Base-by-base conservation (phyloP, 2,329 filamentous ascomycete genomes). In the Tolypocladium guangdongense region DNA sequence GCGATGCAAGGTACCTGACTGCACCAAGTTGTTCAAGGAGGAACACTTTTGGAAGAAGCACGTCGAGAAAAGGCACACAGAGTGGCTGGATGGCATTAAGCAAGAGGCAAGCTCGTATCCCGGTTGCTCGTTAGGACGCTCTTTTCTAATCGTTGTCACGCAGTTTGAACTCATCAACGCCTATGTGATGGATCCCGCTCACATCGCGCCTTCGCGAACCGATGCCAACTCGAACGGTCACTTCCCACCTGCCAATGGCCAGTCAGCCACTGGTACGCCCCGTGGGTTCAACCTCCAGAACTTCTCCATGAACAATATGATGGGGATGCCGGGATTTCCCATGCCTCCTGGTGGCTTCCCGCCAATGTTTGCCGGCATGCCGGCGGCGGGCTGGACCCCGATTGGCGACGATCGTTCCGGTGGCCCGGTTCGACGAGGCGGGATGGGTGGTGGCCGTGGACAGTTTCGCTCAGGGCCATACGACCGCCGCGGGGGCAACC, bases 11-110 rank as follows among this genome's bases (percentile, higher is more conserved):
- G 91, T 95, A 4, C 92, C 92, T 1, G 91, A 96, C 39, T 99
- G 93, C 71, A 87, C 87, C 12, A 99, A 99, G 71, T 76, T 99
- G 8, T 99, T 99, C 78, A 97, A 97, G 70, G 93, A 93, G 55
- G 87, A 95, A 45, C 84, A 92, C 62, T 99, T 99, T 68, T 99
- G 95, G 92, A 86, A 84, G 64, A 99, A 99, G 76, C 93, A 99
- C 64, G 86, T 97, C 18, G 92, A 97, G 71, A 99, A 99, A 74
- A 84, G 95, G 54, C 93, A 99, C 68, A 68, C 81, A 0, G 92
- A 97, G 52, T 99, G 91, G 88, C 79, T 88, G 46, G 86, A 91
- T 36, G 80, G 75, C 52, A 74, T 96, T 59, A 87, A 86, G 67
- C 84, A 86, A 66, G 92, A 96, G 74, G 91, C 95, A 77, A 56